Percentiles rank a stretch among this genome's conserved stretches.
Conservation (phyloP, 2,329 filamentous ascomycete genomes). For the Setomelanomma holmii region DNA sequence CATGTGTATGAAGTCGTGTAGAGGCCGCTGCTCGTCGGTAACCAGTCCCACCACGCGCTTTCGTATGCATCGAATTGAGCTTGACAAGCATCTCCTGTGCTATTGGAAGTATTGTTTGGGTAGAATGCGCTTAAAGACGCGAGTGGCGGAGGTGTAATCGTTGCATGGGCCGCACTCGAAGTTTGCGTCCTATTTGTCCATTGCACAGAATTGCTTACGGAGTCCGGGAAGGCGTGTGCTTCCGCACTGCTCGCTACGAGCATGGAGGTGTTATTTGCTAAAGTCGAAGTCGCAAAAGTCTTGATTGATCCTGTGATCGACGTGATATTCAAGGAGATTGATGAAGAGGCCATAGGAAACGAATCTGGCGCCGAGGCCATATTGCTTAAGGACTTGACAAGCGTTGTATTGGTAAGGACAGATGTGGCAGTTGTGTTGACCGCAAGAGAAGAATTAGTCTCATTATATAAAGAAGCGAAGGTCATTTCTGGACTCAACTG, state of each 20-base stretch:
- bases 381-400: not conserved
- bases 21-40: not conserved
- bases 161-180: not conserved
- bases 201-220: too few relatives aligned
- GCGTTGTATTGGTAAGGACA: not conserved
- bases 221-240: too few relatives aligned
- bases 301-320: not conserved
- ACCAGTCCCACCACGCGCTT: not conserved
- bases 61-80: slow-evolving; percentile 6
- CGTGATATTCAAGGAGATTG: not conserved
- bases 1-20: slow-evolving; percentile 1
- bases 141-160: slow-evolving; percentile 1
- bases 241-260: not conserved
- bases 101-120: not conserved
- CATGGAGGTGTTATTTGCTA: not conserved
- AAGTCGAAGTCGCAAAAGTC: not conserved
- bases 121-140: not conserved
- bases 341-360: not conserved
- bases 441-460: not conserved
- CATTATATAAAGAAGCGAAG: not conserved
- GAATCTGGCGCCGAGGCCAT: not conserved
- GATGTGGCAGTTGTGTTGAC: not conserved
- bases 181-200: not conserved
- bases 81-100: slow-evolving; percentile 6
- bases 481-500: not conserved